phyloP scores from a whole-genome alignment of 2,329 filamentous ascomycete species.

The Trichoderma cornu-damae region DNA sequence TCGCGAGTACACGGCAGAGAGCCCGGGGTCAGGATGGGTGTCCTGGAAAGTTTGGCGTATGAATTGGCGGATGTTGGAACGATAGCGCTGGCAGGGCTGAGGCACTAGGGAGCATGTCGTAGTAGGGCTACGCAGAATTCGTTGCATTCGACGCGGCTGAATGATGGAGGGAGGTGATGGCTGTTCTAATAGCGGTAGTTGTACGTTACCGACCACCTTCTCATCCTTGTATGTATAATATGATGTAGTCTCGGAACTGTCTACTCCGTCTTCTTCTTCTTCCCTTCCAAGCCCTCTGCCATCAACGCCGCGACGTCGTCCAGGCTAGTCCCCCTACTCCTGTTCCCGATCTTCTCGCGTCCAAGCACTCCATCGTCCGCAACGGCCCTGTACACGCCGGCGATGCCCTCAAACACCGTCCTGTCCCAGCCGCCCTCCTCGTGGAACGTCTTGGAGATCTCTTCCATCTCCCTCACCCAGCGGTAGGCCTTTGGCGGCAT shows the following conservation, averaged over 20 bases:
- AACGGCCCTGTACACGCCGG: conserved; percentile 56
- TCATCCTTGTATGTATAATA: not conserved
- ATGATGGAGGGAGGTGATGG: not conserved
- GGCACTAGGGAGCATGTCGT: not conserved
- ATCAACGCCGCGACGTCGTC: conserved; percentile 52
- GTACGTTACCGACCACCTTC: too few relatives aligned
- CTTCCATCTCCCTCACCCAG: conserved; percentile 73
- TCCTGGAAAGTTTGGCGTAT: conserved; percentile 9
- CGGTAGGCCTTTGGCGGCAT: conserved; percentile 73
- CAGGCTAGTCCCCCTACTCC: conserved; percentile 51
- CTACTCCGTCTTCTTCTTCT: conserved; percentile 36
- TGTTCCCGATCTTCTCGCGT: conserved; percentile 51
- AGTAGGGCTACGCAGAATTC: not conserved
- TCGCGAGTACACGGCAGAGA: conserved; percentile 28
- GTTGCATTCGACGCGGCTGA: not conserved
- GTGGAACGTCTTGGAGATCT: conserved; percentile 63
- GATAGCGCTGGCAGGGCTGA: conserved; percentile 12
- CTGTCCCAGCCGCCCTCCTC: conserved; percentile 58
- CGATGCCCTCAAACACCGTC: conserved; percentile 54
- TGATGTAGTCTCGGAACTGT: not conserved
- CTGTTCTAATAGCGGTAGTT: too few relatives aligned
- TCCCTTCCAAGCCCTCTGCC: conserved; percentile 43
- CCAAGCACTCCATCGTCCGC: conserved; percentile 58
- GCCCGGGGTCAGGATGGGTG: not conserved
- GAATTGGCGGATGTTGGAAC: conserved; percentile 19